Evolutionary conservation across 2,329 filamentous ascomycete genomes (phyloP).

Genomic region (Corynespora cassiicola): DNA sequence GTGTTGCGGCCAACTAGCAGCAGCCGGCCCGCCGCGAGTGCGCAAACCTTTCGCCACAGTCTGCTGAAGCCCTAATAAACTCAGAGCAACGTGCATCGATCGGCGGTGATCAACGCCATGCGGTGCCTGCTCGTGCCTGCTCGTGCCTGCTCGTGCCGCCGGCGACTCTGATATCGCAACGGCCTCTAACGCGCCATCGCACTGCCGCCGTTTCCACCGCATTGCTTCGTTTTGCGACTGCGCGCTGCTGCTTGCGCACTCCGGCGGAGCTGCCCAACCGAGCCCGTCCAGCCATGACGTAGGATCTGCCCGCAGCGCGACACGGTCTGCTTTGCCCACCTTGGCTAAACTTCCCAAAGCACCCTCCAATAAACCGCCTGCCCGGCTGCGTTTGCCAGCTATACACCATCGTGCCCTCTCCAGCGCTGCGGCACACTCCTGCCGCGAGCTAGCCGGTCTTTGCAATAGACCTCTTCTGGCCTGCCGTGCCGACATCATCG

Average conservation of each 20-base stretch:
- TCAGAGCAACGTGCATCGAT: constrained; percentile 18
- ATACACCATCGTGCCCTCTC: constrained; percentile 1
- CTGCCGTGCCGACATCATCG: constrained; percentile 22
- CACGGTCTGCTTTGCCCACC: constrained; percentile 15
- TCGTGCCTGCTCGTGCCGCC: no score
- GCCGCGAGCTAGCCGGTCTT: not conserved
- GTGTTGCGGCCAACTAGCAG: not conserved
- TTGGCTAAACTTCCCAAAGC: constrained; percentile 11
- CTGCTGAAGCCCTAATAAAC: constrained; percentile 19
- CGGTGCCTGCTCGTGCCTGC: no score
- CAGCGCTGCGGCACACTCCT: constrained; percentile 1
- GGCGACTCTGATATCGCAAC: constrained; percentile 20
- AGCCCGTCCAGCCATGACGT: constrained; percentile 33
- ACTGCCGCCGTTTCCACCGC: no score
- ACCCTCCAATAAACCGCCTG: constrained; percentile 8
- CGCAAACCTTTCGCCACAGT: constrained; percentile 20
- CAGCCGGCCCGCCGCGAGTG: constrained; percentile 5
- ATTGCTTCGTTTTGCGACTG: no score
- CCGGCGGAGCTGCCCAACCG: no score
- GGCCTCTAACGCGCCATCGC: no score
- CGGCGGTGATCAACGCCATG: constrained; percentile 23
- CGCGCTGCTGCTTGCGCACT: no score
- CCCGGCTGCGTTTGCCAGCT: constrained; percentile 4
- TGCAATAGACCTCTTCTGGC: constrained; percentile 3
- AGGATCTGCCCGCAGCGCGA: constrained; percentile 14